Percentiles rank a stretch among this genome's conserved stretches.
These are phyloP conservation scores for Nicotiana rustica DNA, from an alignment of 305 asterid species.

Conservation along the genomic window DNA sequence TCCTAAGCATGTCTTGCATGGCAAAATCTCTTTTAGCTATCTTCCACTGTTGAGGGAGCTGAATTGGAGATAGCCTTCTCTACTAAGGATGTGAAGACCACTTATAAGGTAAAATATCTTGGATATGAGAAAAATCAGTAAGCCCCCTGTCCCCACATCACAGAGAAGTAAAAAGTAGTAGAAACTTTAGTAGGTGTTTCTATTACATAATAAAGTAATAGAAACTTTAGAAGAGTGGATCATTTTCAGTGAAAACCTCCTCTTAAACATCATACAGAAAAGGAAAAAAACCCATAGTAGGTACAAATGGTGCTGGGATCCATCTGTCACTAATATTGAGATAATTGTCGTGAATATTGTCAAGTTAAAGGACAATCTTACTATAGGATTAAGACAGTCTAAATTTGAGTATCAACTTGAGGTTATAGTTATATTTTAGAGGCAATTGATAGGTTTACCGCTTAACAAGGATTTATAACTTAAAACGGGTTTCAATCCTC, in stretches of 20 bases:
- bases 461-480: background rate
- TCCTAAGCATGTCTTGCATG: conserved; percentile 24
- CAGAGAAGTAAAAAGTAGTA: background rate
- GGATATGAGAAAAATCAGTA: conserved; percentile 33
- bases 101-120: conserved; percentile 69
- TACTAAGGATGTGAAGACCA: conserved; percentile 65
- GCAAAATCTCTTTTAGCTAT: conserved; percentile 47
- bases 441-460: background rate
- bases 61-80: conserved; percentile 64
- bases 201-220: too few relatives aligned
- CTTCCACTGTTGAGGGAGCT: conserved; percentile 54
- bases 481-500: background rate
- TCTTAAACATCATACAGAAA: too few relatives aligned
- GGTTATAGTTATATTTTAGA: background rate
- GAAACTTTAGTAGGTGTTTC: background rate
- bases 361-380: too few relatives aligned
- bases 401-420: too few relatives aligned
- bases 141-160: background rate
- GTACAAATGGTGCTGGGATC: too few relatives aligned
- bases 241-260: too few relatives aligned
- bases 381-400: too few relatives aligned
- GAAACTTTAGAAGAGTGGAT: too few relatives aligned
- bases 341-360: too few relatives aligned
- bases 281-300: too few relatives aligned
- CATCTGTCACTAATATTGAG: too few relatives aligned